A percentile compares a stretch with the other conserved stretches of the same genome.
Evolutionary conservation across 2,329 filamentous ascomycete genomes (phyloP).

Genomic region (Sphaerulina vaccinii): DNA sequence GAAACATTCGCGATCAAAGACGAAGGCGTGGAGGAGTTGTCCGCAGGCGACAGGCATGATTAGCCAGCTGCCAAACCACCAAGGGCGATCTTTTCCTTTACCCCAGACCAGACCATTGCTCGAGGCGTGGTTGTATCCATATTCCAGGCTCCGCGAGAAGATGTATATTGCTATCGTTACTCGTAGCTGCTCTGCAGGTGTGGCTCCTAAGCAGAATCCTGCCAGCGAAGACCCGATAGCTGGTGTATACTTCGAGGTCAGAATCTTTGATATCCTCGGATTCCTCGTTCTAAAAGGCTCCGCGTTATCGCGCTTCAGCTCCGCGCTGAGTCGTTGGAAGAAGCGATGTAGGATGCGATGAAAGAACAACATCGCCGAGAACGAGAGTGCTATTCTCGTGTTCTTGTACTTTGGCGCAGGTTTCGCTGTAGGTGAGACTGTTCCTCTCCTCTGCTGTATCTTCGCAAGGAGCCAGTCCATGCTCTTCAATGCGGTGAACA

Average conservation of each 20-base stretch:
- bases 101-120: slow-evolving; percentile 59
- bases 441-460: slow-evolving; percentile 37
- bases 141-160: slow-evolving; percentile 79
- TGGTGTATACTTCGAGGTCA: slow-evolving; percentile 82
- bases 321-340: slow-evolving; percentile 73
- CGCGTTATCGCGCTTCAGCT: slow-evolving; percentile 74
- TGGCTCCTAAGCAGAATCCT: slow-evolving; percentile 77
- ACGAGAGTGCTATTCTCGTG: slow-evolving; percentile 74
- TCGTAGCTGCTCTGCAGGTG: slow-evolving; percentile 68
- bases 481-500: slow-evolving; percentile 47
- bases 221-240: slow-evolving; percentile 88
- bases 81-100: slow-evolving; percentile 58
- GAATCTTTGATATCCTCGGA: slow-evolving; percentile 67
- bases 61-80: slow-evolving; percentile 57
- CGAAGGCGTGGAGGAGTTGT: slow-evolving; percentile 52
- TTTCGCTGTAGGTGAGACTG: slow-evolving; percentile 10
- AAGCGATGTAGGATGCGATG: slow-evolving; percentile 90
- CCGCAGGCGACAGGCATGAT: slow-evolving; percentile 51
- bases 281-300: slow-evolving; percentile 80
- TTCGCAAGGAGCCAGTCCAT: slow-evolving; percentile 45
- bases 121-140: slow-evolving; percentile 79
- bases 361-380: slow-evolving; percentile 81
- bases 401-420: slow-evolving; percentile 48
- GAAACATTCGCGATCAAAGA: slow-evolving; percentile 54
- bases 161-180: slow-evolving; percentile 79